A percentile compares a stretch with the other conserved stretches of the same genome.
phyloP scores from a whole-genome alignment of 768 basidiomycete genomes.

The Psilocybe subaeruginosa region DNA sequence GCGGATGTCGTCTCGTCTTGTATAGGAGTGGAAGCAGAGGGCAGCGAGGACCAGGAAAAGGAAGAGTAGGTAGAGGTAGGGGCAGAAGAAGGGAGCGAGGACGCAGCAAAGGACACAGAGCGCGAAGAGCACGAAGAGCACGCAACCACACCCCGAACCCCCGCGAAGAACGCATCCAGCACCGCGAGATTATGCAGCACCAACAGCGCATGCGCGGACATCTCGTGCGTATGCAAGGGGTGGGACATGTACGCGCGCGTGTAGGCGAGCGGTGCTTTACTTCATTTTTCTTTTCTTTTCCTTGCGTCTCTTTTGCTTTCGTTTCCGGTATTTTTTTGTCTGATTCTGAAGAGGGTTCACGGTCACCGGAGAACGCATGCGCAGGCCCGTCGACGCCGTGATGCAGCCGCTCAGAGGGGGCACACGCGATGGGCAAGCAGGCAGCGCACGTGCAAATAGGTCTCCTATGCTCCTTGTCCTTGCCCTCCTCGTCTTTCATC shows the following conservation, averaged over 20 bases:
- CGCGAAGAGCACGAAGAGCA: too few relatives aligned
- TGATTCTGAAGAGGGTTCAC: too few relatives aligned
- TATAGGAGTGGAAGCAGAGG: too few relatives aligned
- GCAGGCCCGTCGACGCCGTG: conserved; percentile 49
- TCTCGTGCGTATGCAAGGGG: conserved; percentile 86
- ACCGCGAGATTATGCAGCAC: conserved; percentile 77
- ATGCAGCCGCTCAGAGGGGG: conserved; percentile 27
- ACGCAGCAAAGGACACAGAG: too few relatives aligned
- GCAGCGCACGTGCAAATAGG: conserved; percentile 54
- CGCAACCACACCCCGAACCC: conserved; percentile 41
- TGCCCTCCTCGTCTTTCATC: too few relatives aligned
- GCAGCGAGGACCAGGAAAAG: too few relatives aligned
- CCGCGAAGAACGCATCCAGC: conserved; percentile 64
- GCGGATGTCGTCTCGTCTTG: too few relatives aligned
- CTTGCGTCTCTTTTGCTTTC: not conserved
- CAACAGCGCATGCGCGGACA: conserved; percentile 83
- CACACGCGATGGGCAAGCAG: conserved; percentile 50
- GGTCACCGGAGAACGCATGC: conserved; percentile 6
- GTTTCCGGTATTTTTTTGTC: not conserved
- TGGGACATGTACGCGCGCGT: conserved; percentile 80
- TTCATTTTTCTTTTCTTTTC: too few relatives aligned
- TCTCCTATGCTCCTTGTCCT: not conserved
- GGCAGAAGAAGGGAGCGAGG: conserved; percentile 9
- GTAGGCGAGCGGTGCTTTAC: conserved; percentile 33
- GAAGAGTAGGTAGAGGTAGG: too few relatives aligned